Conservation (phyloP, 2,329 filamentous ascomycete genomes). For the Chrysosporium keratinophilum region DNA sequence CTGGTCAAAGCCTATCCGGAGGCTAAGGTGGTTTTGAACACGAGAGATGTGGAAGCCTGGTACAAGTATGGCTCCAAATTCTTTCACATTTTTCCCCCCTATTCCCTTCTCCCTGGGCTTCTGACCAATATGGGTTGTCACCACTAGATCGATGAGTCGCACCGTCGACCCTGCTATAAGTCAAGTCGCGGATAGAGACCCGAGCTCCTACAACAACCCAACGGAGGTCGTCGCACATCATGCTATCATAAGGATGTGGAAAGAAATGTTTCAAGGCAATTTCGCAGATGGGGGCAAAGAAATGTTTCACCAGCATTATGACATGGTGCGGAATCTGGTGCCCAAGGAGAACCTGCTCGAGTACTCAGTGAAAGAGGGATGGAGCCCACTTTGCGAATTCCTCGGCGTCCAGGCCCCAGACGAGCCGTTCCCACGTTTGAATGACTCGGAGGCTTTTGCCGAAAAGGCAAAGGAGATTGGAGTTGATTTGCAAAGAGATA, state of each 20-base stretch:
- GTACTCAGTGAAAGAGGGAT: constrained; percentile 45
- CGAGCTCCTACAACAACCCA: not conserved
- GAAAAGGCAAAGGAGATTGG: not conserved
- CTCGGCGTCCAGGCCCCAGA: constrained; percentile 28
- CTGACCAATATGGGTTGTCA: too few species aligned
- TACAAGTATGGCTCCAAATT: constrained; percentile 15
- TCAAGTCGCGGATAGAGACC: not conserved
- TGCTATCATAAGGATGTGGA: not conserved
- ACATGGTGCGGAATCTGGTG: constrained; percentile 40
- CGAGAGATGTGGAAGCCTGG: constrained; percentile 57
- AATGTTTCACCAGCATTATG: constrained; percentile 49
- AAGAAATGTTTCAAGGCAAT: not conserved
- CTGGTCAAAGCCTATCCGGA: constrained; percentile 62
- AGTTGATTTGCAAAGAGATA: too few species aligned
- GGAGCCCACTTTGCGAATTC: constrained; percentile 36
- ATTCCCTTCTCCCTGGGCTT: too few species aligned
- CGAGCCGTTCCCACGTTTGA: constrained; percentile 28
- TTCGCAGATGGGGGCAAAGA: constrained; percentile 45
- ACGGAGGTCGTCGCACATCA: not conserved
- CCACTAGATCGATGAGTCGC: not conserved
- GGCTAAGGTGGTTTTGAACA: constrained; percentile 60
- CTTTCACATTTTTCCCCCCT: too few species aligned
- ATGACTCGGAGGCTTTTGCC: constrained; percentile 14
- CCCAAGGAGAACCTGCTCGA: constrained; percentile 44
- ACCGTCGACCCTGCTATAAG: not conserved